Evolutionary conservation across 164 flowering plant genomes (phyloP).

Genomic region (Pachysandra terminalis): DNA sequence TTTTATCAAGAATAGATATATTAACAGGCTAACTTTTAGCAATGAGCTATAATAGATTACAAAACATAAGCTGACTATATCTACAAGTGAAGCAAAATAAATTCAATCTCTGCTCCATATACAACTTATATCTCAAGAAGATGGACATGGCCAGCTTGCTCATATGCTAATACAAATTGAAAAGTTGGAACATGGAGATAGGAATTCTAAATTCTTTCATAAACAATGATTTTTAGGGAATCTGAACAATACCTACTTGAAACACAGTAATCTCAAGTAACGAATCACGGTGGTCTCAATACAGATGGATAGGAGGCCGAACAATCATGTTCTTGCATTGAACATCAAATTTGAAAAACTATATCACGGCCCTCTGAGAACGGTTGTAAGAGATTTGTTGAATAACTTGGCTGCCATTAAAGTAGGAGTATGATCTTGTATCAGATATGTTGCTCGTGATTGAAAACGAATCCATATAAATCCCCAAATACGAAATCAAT

Average conservation of each 20-base stretch:
- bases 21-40: too few relatives aligned
- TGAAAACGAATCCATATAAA: slow-evolving; percentile 55
- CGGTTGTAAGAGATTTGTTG: slow-evolving; percentile 20
- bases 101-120: neutral
- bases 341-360: neutral
- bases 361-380: slow-evolving; percentile 20
- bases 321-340: neutral
- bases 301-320: neutral
- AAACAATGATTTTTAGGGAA: neutral
- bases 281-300: neutral
- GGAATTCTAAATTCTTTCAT: too few relatives aligned
- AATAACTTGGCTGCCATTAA: slow-evolving; percentile 35
- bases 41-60: too few relatives aligned
- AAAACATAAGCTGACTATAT: too few relatives aligned
- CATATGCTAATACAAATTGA: neutral
- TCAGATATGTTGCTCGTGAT: slow-evolving; percentile 11
- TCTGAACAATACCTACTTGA: neutral
- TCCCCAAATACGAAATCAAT: slow-evolving; percentile 60
- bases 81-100: too few relatives aligned
- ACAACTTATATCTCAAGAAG: too few relatives aligned
- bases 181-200: too few relatives aligned
- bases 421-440: slow-evolving; percentile 12
- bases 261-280: neutral
- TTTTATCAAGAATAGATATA: too few relatives aligned
- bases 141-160: too few relatives aligned